phyloP scores from a whole-genome alignment of 1,139 yeast species.

The Suhomyces choctaworum region DNA sequence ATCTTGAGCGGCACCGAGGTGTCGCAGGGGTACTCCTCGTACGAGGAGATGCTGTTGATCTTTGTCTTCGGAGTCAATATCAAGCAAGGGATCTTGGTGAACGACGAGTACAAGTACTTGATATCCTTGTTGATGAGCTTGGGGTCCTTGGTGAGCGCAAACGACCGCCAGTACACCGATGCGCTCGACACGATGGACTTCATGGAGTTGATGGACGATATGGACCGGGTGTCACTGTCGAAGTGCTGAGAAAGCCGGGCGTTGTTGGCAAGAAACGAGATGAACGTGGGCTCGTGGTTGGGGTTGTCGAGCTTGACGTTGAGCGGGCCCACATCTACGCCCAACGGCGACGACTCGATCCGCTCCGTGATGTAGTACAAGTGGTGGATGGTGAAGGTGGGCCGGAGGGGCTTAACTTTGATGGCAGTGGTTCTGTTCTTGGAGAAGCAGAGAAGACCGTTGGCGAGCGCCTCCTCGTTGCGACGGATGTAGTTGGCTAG shows the following conservation, averaged over 20 bases:
- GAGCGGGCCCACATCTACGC: slow-evolving; percentile 63
- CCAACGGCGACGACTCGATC: slow-evolving; percentile 54
- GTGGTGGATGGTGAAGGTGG: slow-evolving; percentile 62
- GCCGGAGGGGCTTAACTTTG: slow-evolving; percentile 51
- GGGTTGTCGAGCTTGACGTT: slow-evolving; percentile 60
- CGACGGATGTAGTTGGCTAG: slow-evolving; percentile 42
- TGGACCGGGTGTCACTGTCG: slow-evolving; percentile 60
- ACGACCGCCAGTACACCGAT: slow-evolving; percentile 45
- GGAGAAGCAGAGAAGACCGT: slow-evolving; percentile 45
- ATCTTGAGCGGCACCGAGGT: slow-evolving; percentile 62
- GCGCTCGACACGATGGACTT: slow-evolving; percentile 54
- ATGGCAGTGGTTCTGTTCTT: slow-evolving; percentile 27
- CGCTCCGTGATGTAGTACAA: slow-evolving; percentile 59
- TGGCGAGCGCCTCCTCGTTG: slow-evolving; percentile 48
- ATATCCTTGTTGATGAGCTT: slow-evolving; percentile 49
- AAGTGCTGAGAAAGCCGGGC: slow-evolving; percentile 46
- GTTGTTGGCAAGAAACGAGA: slow-evolving; percentile 51
- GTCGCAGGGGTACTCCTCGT: slow-evolving; percentile 72
- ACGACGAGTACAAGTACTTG: slow-evolving; percentile 61
- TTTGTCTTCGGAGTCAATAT: slow-evolving; percentile 60
- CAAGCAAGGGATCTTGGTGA: slow-evolving; percentile 65
- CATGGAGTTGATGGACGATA: slow-evolving; percentile 63
- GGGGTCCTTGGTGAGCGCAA: slow-evolving; percentile 43
- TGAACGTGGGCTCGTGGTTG: slow-evolving; percentile 57
- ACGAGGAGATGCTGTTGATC: slow-evolving; percentile 55